Conservation (phyloP, 164 flowering plant species). For the Paratinospora sagittata region DNA sequence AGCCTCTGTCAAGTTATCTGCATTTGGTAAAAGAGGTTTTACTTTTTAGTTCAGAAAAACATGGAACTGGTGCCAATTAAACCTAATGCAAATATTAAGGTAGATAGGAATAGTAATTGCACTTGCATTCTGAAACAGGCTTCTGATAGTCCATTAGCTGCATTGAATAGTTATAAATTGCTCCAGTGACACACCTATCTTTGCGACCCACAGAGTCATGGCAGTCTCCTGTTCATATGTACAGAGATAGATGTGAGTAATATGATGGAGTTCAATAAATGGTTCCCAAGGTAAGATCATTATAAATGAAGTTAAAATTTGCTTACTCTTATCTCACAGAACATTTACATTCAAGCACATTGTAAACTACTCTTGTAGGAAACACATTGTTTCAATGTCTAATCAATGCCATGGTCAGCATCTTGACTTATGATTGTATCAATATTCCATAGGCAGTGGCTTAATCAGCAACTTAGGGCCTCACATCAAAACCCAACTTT, state of each 20-base stretch:
- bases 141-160: slow-evolving; percentile 50
- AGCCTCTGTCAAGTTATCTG: slow-evolving; percentile 98
- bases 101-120: slow-evolving; percentile 30
- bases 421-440: too few relatives aligned
- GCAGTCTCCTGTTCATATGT: slow-evolving; percentile 72
- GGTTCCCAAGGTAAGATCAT: too few relatives aligned
- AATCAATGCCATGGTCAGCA: too few relatives aligned
- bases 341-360: too few relatives aligned
- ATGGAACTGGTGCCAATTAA: not conserved
- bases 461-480: too few relatives aligned
- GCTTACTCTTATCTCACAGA: too few relatives aligned
- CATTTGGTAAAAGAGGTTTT: slow-evolving; percentile 13
- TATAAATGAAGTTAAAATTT: too few relatives aligned
- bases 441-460: too few relatives aligned
- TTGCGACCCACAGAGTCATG: slow-evolving; percentile 56
- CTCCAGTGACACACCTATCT: slow-evolving; percentile 82
- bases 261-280: not conserved
- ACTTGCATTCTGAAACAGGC: slow-evolving; percentile 26
- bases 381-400: too few relatives aligned
- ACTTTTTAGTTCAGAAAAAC: slow-evolving; percentile 3
- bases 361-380: too few relatives aligned
- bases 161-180: slow-evolving; percentile 81
- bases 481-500: too few relatives aligned
- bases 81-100: slow-evolving; percentile 1
- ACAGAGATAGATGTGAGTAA: not conserved